These are phyloP conservation scores for Malus sylvestris DNA, from an alignment of 306 rosid species.

Conservation along the genomic window DNA sequence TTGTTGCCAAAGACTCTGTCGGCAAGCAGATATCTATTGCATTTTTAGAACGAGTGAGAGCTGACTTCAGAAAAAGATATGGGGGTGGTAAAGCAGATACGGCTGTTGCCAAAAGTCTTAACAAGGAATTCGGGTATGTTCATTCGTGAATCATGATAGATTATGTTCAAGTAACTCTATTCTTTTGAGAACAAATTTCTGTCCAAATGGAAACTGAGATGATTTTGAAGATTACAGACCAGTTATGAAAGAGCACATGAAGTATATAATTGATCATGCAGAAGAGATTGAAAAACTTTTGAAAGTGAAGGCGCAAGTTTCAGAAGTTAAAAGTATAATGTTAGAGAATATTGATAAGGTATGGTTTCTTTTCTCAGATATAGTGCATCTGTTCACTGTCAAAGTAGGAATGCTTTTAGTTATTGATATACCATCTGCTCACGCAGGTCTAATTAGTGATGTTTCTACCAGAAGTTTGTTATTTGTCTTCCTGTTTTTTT, in stretches of 20 bases:
- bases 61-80: constrained; percentile 81
- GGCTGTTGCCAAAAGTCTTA: constrained; percentile 81
- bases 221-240: constrained; percentile 46
- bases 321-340: constrained; percentile 88
- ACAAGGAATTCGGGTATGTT: constrained; percentile 86
- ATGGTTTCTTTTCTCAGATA: neutral
- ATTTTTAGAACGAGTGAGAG: constrained; percentile 72
- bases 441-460: neutral
- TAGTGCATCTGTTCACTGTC: neutral
- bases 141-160: constrained; percentile 8
- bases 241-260: constrained; percentile 88
- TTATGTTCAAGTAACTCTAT: neutral
- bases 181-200: constrained; percentile 4
- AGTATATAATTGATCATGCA: constrained; percentile 78
- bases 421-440: neutral
- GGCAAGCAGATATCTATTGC: constrained; percentile 88
- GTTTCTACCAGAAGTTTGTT: neutral
- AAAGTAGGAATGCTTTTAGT: neutral
- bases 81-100: constrained; percentile 92
- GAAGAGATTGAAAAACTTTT: constrained; percentile 82
- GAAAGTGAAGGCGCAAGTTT: constrained; percentile 92
- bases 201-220: neutral
- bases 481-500: neutral
- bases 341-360: constrained; percentile 74
- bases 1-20: constrained; percentile 84